Percentiles rank a stretch among this genome's conserved stretches.
Evolutionary conservation across 371 early-diverging fungal species (phyloP).

Genomic region (Rhizopus arrhizus): DNA sequence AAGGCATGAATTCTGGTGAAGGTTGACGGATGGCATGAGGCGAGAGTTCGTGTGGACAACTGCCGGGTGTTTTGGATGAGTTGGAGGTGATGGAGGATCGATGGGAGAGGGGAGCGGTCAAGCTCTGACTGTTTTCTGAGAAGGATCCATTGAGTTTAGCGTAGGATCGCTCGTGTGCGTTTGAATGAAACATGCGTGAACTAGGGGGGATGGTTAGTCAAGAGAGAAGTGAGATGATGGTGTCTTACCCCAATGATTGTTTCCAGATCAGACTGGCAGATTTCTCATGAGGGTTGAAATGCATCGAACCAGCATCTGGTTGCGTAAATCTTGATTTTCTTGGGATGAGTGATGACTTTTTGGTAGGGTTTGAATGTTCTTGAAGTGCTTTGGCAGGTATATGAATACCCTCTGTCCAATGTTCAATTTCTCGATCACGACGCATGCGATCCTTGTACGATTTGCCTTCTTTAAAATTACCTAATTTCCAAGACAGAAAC

Average conservation of each 20-base stretch:
- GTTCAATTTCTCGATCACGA: slow-evolving; percentile 58
- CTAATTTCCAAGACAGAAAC: slow-evolving; percentile 54
- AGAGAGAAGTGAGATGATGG: background rate
- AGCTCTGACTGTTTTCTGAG: slow-evolving; percentile 22
- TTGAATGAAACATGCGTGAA: slow-evolving; percentile 13
- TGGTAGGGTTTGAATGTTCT: slow-evolving; percentile 8
- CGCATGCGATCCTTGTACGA: slow-evolving; percentile 49
- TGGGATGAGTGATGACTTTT: slow-evolving; percentile 26
- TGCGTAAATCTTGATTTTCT: slow-evolving; percentile 34
- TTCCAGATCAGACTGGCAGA: slow-evolving; percentile 27
- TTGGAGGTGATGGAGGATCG: slow-evolving; percentile 19
- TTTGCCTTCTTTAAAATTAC: slow-evolving; percentile 39
- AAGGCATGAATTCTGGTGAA: slow-evolving; percentile 60
- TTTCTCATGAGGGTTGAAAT: slow-evolving; percentile 25
- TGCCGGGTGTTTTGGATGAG: slow-evolving; percentile 4
- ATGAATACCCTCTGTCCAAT: slow-evolving; percentile 57
- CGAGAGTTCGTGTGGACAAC: slow-evolving; percentile 32
- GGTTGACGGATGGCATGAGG: slow-evolving; percentile 53
- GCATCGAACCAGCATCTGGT: slow-evolving; percentile 34
- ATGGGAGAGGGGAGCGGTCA: slow-evolving; percentile 22
- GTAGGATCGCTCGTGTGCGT: background rate
- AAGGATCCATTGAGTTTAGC: slow-evolving; percentile 8
- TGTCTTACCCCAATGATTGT: slow-evolving; percentile 20
- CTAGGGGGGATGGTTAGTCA: slow-evolving; percentile 3
- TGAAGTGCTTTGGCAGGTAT: slow-evolving; percentile 45